phyloP scores from a whole-genome alignment of 2,329 filamentous ascomycete species.

The Ophiostoma tasmaniense region DNA sequence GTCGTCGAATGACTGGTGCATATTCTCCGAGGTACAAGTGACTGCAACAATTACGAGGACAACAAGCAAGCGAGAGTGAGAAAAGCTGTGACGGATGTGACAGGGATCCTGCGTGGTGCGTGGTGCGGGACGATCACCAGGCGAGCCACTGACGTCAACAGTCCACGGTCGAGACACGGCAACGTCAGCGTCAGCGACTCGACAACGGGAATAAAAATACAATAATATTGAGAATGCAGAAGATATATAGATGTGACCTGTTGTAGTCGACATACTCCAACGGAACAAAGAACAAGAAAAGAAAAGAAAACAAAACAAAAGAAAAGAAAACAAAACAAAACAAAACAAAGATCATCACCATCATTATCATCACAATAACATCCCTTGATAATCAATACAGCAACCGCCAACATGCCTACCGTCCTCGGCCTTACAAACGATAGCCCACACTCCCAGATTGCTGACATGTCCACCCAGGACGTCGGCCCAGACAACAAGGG shows the following conservation, averaged over 20 bases:
- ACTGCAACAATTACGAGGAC: too few relatives aligned
- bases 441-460: slow-evolving; percentile 8
- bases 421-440: slow-evolving; percentile 29
- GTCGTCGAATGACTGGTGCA: neutral
- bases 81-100: too few relatives aligned
- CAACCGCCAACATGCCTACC: slow-evolving; percentile 24
- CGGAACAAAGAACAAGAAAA: too few relatives aligned
- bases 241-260: too few relatives aligned
- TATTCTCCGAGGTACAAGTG: neutral
- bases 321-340: neutral
- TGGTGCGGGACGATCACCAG: neutral
- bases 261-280: too few relatives aligned
- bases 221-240: too few relatives aligned
- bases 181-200: neutral
- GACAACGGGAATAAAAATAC: too few relatives aligned
- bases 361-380: neutral
- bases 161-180: neutral
- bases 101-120: neutral
- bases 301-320: too few relatives aligned
- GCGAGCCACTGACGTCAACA: neutral
- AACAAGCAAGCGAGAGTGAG: too few relatives aligned
- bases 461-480: slow-evolving; percentile 15
- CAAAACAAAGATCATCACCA: neutral
- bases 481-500: slow-evolving; percentile 23
- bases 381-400: neutral